These are phyloP conservation scores for Wakefieldia striispora DNA, from an alignment of 768 basidiomycete genomes.

Conservation along the genomic window DNA sequence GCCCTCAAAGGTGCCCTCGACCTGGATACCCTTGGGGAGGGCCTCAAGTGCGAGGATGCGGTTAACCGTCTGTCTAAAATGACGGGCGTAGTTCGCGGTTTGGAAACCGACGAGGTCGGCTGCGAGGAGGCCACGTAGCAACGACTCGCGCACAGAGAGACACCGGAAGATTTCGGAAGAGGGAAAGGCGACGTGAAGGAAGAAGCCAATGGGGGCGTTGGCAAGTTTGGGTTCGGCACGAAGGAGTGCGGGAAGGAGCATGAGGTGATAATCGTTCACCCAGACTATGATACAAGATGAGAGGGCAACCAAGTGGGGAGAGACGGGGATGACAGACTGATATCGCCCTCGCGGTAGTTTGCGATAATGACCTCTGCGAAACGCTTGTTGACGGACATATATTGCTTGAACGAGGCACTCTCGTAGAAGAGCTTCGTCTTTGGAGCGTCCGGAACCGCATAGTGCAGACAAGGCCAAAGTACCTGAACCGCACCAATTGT, in stretches of 20 bases:
- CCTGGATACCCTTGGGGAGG: constrained; percentile 78
- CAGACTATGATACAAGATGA: constrained; percentile 44
- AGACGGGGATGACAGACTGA: constrained; percentile 41
- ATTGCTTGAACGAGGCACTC: constrained; percentile 77
- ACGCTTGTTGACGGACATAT: constrained; percentile 84
- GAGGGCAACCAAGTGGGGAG: neutral
- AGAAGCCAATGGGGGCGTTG: constrained; percentile 65
- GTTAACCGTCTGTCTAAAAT: constrained; percentile 82
- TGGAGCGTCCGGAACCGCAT: constrained; percentile 83
- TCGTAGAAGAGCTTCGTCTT: constrained; percentile 83
- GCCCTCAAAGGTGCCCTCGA: constrained; percentile 33
- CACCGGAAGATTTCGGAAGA: constrained; percentile 95
- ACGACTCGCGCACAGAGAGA: constrained; percentile 70
- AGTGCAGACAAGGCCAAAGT: constrained; percentile 86
- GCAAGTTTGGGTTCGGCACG: constrained; percentile 54
- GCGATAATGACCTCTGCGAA: constrained; percentile 84
- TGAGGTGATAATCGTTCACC: constrained; percentile 96
- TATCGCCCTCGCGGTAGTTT: constrained; percentile 84
- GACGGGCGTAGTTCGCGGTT: constrained; percentile 77
- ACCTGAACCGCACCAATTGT: constrained; percentile 37
- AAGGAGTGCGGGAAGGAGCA: constrained; percentile 86
- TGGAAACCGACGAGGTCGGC: constrained; percentile 95
- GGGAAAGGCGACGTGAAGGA: constrained; percentile 96
- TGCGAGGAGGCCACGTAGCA: constrained; percentile 86
- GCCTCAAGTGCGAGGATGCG: constrained; percentile 80